These are phyloP conservation scores for Colletotrichum cordylinicola DNA, from an alignment of 2,329 filamentous ascomycete genomes.

Conservation along the genomic window DNA sequence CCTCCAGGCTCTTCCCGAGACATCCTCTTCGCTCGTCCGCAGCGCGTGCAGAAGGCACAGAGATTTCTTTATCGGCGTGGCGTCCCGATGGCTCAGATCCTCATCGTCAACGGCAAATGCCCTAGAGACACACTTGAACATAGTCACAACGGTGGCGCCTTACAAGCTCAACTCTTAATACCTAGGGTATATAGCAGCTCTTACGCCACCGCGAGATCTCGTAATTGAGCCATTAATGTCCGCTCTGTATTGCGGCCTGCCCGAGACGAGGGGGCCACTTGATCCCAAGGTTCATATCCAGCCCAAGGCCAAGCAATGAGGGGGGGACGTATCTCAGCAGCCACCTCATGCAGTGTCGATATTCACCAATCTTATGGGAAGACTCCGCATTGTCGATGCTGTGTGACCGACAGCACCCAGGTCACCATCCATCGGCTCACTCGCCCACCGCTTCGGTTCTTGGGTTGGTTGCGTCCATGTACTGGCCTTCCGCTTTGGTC, in stretches of 20 bases:
- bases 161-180: background rate
- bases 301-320: background rate
- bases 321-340: background rate
- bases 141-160: conserved; percentile 16
- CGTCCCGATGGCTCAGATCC: conserved; percentile 4
- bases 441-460: background rate
- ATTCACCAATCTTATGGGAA: background rate
- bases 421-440: background rate
- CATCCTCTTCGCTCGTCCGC: background rate
- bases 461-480: background rate
- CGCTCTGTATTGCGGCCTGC: background rate
- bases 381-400: background rate
- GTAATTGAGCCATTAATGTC: conserved; percentile 17
- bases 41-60: background rate
- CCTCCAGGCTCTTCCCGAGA: background rate
- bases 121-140: background rate
- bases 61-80: conserved; percentile 13
- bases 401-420: background rate
- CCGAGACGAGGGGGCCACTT: conserved; percentile 5
- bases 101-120: conserved; percentile 9
- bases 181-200: background rate
- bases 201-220: background rate
- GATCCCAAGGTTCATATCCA: background rate
- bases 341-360: background rate
- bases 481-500: background rate